phyloP scores from a whole-genome alignment of 2,329 filamentous ascomycete species.

The Tolypocladium paradoxum region DNA sequence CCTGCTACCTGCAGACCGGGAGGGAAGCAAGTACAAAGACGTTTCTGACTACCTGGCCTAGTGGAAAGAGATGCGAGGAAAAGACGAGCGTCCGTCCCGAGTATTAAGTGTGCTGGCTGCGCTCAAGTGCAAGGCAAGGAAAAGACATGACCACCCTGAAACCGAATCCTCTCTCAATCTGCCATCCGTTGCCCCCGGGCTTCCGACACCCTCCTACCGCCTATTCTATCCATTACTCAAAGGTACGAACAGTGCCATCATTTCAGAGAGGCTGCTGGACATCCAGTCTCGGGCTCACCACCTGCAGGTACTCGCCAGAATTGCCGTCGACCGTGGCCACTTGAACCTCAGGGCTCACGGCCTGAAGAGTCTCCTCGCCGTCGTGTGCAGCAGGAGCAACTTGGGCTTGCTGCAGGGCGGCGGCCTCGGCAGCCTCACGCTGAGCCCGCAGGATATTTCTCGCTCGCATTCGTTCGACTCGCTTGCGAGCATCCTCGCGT shows the following conservation, averaged over 20 bases:
- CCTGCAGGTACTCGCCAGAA: neutral
- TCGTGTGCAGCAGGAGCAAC: neutral
- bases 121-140: too few species aligned
- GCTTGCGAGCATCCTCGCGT: constrained; percentile 10
- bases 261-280: neutral
- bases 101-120: neutral
- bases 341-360: neutral
- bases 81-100: neutral
- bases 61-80: neutral
- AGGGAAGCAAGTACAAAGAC: neutral
- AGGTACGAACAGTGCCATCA: too few species aligned
- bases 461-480: constrained; percentile 5
- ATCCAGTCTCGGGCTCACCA: neutral
- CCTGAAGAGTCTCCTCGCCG: neutral
- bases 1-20: neutral
- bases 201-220: neutral
- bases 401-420: neutral
- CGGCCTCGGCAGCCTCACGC: neutral
- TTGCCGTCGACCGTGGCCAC: neutral
- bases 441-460: neutral
- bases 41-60: neutral
- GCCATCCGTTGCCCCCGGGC: neutral
- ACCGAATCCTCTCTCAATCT: neutral
- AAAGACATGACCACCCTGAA: neutral
- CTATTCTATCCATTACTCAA: too few species aligned